Evolutionary conservation across 2,329 filamentous ascomycete genomes (phyloP).

Genomic region (Hymenoscyphus repandus): DNA sequence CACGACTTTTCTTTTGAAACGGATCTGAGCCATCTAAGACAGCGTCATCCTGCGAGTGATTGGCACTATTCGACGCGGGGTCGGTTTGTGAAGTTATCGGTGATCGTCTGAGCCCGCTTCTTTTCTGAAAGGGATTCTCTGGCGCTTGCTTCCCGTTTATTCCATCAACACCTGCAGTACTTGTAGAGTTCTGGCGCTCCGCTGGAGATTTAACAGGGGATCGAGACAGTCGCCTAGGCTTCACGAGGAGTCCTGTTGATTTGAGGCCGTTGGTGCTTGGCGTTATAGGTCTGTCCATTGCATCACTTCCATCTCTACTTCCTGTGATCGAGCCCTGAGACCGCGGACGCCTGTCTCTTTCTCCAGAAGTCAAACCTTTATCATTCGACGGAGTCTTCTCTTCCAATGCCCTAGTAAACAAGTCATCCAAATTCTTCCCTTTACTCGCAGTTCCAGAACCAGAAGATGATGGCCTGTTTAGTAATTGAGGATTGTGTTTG

Average conservation of each 20-base stretch:
- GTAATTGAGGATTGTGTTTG: conserved; percentile 54
- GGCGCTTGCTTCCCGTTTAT: conserved; percentile 4
- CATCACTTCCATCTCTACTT: conserved; percentile 4
- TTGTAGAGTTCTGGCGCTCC: background rate
- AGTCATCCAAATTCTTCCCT: conserved; percentile 27
- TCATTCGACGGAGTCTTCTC: conserved; percentile 6
- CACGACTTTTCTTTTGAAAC: conserved; percentile 8
- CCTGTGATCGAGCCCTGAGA: conserved; percentile 14
- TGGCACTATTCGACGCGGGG: background rate
- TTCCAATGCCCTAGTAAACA: conserved; percentile 23
- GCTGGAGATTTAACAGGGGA: conserved; percentile 20
- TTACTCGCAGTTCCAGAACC: conserved; percentile 32
- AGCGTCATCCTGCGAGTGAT: conserved; percentile 8
- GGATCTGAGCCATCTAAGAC: conserved; percentile 5
- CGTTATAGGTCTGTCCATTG: conserved; percentile 5
- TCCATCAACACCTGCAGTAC: conserved; percentile 5
- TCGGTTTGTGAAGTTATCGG: conserved; percentile 3
- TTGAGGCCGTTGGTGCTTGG: conserved; percentile 8
- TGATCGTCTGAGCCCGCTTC: conserved; percentile 12
- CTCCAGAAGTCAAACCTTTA: background rate
- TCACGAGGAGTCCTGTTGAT: conserved; percentile 15
- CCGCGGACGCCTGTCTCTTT: background rate
- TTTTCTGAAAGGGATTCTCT: conserved; percentile 25
- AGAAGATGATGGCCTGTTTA: conserved; percentile 36
- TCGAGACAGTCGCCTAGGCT: conserved; percentile 26